Conservation (phyloP, 208 protist species). For the Trichomonas tenax region DNA sequence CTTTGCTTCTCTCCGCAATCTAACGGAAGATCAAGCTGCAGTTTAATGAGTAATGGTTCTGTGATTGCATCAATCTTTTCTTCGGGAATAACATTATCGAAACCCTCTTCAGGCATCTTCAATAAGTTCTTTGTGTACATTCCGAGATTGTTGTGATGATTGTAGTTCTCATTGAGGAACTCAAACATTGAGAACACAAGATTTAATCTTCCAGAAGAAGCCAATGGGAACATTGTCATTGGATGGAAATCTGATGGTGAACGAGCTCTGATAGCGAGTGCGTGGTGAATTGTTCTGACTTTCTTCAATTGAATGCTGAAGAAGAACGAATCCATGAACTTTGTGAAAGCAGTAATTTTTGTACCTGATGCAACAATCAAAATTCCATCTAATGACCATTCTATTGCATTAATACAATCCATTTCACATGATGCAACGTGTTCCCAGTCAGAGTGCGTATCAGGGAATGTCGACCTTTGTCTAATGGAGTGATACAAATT, state of each 20-base stretch:
- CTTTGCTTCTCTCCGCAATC: background rate
- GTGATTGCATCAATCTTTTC: background rate
- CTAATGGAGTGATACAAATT: background rate
- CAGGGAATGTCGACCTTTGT: background rate
- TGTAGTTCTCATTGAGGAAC: background rate
- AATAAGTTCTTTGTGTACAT: background rate
- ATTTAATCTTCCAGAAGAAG: background rate
- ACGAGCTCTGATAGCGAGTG: background rate
- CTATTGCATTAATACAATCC: background rate
- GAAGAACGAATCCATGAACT: conserved; percentile 14
- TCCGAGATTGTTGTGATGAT: background rate
- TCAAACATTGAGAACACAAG: background rate
- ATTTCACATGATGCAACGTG: background rate
- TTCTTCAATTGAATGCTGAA: background rate
- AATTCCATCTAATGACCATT: background rate
- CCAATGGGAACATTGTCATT: background rate
- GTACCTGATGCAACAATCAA: background rate
- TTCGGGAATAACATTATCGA: background rate
- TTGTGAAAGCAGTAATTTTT: background rate
- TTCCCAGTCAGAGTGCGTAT: background rate
- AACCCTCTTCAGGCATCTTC: background rate
- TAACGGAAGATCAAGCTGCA: background rate
- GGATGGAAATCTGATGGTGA: background rate
- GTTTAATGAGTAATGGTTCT: background rate
- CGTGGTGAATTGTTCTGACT: background rate